Evolutionary conservation across 192 early-diverging fungal genomes (phyloP), one percentile per base, ranked within the genome.

Genomic region (Coemansia sp.): DNA sequence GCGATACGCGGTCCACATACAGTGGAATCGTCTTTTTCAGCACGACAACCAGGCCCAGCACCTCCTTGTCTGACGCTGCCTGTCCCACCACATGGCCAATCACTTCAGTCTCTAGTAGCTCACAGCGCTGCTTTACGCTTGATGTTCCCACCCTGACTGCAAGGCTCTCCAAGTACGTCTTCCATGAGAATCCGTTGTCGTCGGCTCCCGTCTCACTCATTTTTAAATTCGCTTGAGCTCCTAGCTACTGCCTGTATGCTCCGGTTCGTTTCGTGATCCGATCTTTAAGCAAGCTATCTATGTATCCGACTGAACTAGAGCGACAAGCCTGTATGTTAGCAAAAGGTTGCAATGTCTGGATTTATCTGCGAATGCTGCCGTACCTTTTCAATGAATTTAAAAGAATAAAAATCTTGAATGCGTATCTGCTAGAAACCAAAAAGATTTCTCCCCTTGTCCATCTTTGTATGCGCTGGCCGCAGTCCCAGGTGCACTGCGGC

Each of bases 1-100:
- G 86, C 3, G 91, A 91, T 29, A 59, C 59, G 55, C 83, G 78
- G 68, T 93, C 91, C 57, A 80, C 81, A 66, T 91, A 93, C 24
- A 89, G 86, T 10, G 86, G 66, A 57, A 87, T 79, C 49, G 90
- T 88, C 14, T 85, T 63, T 51, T 82, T 71, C 22, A 91, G 52
- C 49, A 86, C 60, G 23, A 83, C 70, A 35, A 91, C 48, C 4
- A 88, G 27, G 14, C 57, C 67, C 10, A 67, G 59, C 48, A 79
- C 63, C 11, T 73, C 70, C 25, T 69, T 66, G 22, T 79, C 76
- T 6, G 64, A 63, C 38, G 77, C 59, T 68, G 82, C 56, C 39
- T 74, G 60, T 22, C 52, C 62, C 9, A 23, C 48, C 8, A 79
- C 60, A 11, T 37, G 14, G n/a, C 79, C 69, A 21, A 82, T 43